Conservation (phyloP, 768 basidiomycete genomes). For the Lentinula detonsa region DNA sequence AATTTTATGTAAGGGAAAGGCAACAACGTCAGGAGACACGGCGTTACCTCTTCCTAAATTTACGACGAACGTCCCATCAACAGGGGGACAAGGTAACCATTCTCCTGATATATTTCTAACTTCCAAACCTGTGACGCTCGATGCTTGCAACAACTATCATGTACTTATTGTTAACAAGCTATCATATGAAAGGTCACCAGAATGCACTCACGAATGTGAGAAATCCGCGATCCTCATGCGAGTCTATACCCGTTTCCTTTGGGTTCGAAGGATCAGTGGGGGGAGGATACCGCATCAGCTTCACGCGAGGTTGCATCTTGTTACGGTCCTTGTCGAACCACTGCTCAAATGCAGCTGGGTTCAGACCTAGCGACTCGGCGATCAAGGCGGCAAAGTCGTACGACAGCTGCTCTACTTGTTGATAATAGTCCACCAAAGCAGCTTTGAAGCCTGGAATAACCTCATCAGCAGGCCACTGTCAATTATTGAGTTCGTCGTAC, state of each 20-base stretch:
- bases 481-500: neutral
- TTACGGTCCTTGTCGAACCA: slow-evolving; percentile 35
- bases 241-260: neutral
- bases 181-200: neutral
- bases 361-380: slow-evolving; percentile 42
- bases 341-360: slow-evolving; percentile 29
- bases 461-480: slow-evolving; percentile 4
- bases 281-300: slow-evolving; percentile 46
- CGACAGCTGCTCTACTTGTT: slow-evolving; percentile 35
- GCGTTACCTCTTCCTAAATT: slow-evolving; percentile 42
- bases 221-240: slow-evolving; percentile 3
- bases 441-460: slow-evolving; percentile 42
- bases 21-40: slow-evolving; percentile 20
- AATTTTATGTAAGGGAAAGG: neutral
- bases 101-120: slow-evolving; percentile 50
- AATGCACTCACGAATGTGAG: slow-evolving; percentile 1
- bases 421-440: slow-evolving; percentile 33
- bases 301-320: slow-evolving; percentile 27
- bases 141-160: slow-evolving; percentile 46
- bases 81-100: slow-evolving; percentile 54
- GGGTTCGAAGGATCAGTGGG: slow-evolving; percentile 19
- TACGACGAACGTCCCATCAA: slow-evolving; percentile 50
- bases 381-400: slow-evolving; percentile 36
- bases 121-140: slow-evolving; percentile 47
- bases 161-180: neutral